Conservation (phyloP, 106 monocot species). For the Dendrobium huoshanense region DNA sequence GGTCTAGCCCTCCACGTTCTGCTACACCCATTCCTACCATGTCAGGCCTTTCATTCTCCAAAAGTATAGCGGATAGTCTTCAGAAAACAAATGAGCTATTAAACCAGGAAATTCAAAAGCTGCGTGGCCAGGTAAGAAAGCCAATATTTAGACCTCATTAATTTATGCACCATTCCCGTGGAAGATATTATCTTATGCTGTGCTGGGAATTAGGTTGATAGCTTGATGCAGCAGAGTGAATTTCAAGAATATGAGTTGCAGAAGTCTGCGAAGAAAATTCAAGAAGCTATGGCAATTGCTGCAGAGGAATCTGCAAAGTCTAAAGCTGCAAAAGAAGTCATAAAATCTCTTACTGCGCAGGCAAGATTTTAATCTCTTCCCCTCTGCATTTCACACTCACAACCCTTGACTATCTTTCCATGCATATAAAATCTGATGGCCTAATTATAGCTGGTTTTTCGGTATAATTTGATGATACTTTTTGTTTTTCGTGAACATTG, state of each 20-base stretch:
- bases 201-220: conserved; percentile 30
- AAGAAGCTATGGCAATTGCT: conserved; percentile 47
- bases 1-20: conserved; percentile 57
- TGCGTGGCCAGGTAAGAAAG: conserved; percentile 62
- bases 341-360: conserved; percentile 54
- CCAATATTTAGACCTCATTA: background rate
- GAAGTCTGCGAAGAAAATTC: conserved; percentile 46
- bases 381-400: background rate
- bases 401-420: background rate
- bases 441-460: background rate
- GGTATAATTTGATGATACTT: background rate
- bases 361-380: conserved; percentile 11
- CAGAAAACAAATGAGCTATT: conserved; percentile 77
- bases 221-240: conserved; percentile 36
- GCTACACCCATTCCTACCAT: conserved; percentile 51
- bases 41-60: conserved; percentile 58
- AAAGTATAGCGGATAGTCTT: conserved; percentile 53
- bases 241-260: conserved; percentile 54
- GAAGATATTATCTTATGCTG: background rate
- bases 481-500: background rate
- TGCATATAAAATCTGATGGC: background rate
- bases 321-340: conserved; percentile 72
- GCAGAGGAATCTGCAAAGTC: conserved; percentile 57
- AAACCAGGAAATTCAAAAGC: conserved; percentile 74
- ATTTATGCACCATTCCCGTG: background rate